Percentiles rank a stretch among this genome's conserved stretches.
Evolutionary conservation across 192 early-diverging fungal species (phyloP).

Genomic region (Entomortierella beljakovae): DNA sequence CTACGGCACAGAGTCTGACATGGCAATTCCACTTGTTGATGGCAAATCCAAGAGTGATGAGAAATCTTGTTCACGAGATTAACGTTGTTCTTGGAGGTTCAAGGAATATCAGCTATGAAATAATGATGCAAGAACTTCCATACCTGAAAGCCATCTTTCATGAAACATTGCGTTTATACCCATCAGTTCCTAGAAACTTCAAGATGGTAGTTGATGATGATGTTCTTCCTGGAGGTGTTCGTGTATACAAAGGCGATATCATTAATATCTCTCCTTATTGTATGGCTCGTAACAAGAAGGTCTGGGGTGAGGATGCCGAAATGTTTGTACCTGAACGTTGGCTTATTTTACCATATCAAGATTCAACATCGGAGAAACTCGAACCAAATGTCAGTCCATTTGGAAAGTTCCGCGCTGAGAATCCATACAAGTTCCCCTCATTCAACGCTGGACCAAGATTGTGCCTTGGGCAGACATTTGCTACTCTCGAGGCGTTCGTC

Average conservation of each 20-base stretch:
- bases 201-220: conserved; percentile 53
- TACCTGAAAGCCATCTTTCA: conserved; percentile 66
- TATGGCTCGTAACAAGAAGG: conserved; percentile 29
- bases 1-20: conserved; percentile 37
- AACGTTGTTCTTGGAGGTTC: conserved; percentile 15
- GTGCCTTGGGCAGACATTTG: conserved; percentile 57
- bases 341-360: conserved; percentile 16
- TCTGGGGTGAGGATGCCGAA: conserved; percentile 64
- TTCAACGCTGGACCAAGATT: conserved; percentile 70
- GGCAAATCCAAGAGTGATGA: conserved; percentile 43
- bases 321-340: conserved; percentile 69
- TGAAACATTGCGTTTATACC: conserved; percentile 62
- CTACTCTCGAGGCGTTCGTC: conserved; percentile 50
- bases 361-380: neutral
- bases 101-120: conserved; percentile 27
- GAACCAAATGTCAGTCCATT: conserved; percentile 32
- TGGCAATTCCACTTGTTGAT: conserved; percentile 51
- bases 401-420: conserved; percentile 39
- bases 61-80: conserved; percentile 41
- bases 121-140: conserved; percentile 49
- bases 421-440: conserved; percentile 61
- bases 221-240: conserved; percentile 55
- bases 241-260: conserved; percentile 61
- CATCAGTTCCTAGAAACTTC: conserved; percentile 69
- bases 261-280: conserved; percentile 52